Percentiles rank a stretch among this genome's conserved stretches.
Conservation (phyloP, 306 rosid species). For the Castanea crenata region DNA sequence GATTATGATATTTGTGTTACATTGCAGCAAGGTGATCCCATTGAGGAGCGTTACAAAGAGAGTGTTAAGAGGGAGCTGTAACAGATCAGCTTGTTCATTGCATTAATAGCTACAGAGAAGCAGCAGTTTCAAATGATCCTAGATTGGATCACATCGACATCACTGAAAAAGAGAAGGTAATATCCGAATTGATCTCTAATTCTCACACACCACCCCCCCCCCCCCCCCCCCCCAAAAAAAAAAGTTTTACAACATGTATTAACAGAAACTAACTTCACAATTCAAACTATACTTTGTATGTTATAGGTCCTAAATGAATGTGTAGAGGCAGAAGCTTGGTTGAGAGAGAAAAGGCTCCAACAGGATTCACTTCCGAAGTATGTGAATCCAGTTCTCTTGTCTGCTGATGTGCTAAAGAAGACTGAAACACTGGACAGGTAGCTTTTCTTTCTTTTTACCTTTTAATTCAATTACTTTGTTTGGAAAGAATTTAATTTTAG, state of each 20-base stretch:
- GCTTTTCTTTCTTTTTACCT: background rate
- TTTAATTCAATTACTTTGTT: background rate
- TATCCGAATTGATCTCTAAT: background rate
- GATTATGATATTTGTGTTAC: slow-evolving; percentile 5
- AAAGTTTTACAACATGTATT: background rate
- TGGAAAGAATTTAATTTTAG: background rate
- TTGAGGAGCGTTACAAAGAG: slow-evolving; percentile 82
- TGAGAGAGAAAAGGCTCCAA: slow-evolving; percentile 72
- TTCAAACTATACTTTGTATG: background rate
- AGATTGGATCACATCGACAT: slow-evolving; percentile 87
- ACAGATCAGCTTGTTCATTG: slow-evolving; percentile 59
- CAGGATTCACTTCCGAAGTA: slow-evolving; percentile 78
- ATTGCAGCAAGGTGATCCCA: slow-evolving; percentile 90
- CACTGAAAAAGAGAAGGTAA: slow-evolving; percentile 77
- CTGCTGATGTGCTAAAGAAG: slow-evolving; percentile 79
- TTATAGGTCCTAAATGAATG: slow-evolving; percentile 75
- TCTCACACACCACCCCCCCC: background rate
- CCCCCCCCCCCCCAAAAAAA: too few species aligned
- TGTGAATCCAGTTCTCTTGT: slow-evolving; percentile 65
- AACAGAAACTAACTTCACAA: too few species aligned
- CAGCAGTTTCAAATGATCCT: slow-evolving; percentile 65
- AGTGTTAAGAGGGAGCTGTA: slow-evolving; percentile 59
- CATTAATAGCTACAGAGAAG: slow-evolving; percentile 76
- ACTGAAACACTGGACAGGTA: slow-evolving; percentile 88
- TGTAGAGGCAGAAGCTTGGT: slow-evolving; percentile 87